These are phyloP conservation scores for Erythrobasidium hasegawianum DNA, from an alignment of 1,284 basidiomycete species.

Conservation along the genomic window DNA sequence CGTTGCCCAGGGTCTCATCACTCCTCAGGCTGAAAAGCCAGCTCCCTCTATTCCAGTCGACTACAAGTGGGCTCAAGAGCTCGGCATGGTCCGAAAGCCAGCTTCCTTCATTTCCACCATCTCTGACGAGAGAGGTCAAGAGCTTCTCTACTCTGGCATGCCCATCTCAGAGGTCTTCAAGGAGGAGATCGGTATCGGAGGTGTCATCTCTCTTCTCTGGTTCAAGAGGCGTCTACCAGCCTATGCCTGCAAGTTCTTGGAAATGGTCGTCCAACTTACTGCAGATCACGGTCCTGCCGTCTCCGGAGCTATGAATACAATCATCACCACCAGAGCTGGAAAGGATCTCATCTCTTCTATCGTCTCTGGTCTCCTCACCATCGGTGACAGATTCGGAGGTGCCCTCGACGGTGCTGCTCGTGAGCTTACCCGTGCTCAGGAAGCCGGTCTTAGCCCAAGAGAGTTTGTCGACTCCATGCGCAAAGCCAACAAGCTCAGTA, in stretches of 20 bases:
- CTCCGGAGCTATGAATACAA: slow-evolving; percentile 95
- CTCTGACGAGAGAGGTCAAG: slow-evolving; percentile 98
- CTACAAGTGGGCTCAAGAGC: slow-evolving; percentile 98
- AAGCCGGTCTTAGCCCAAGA: slow-evolving; percentile 86
- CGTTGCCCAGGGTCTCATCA: slow-evolving; percentile 66
- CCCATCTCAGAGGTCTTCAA: slow-evolving; percentile 98
- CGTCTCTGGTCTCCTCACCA: slow-evolving; percentile 92
- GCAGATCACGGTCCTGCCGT: slow-evolving; percentile 73
- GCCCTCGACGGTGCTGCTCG: slow-evolving; percentile 95
- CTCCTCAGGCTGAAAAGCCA: slow-evolving; percentile 72
- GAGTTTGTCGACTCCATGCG: slow-evolving; percentile 97
- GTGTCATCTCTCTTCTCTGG: slow-evolving; percentile 94
- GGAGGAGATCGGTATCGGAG: slow-evolving; percentile 93
- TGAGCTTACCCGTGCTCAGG: slow-evolving; percentile 89
- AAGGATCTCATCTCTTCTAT: slow-evolving; percentile 98
- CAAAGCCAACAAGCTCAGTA: slow-evolving; percentile 92
- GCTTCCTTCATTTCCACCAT: slow-evolving; percentile 99
- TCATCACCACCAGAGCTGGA: slow-evolving; percentile 96
- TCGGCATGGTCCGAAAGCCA: slow-evolving; percentile 96
- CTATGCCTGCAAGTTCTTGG: slow-evolving; percentile 92
- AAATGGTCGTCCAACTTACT: slow-evolving; percentile 99
- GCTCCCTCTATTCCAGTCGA: slow-evolving; percentile 98
- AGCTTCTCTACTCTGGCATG: slow-evolving; percentile 98
- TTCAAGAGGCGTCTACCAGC: slow-evolving; percentile 85
- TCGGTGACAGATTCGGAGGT: slow-evolving; percentile 97